Base-by-base conservation (phyloP, 345 rosid genomes). In the Salix exigua region DNA sequence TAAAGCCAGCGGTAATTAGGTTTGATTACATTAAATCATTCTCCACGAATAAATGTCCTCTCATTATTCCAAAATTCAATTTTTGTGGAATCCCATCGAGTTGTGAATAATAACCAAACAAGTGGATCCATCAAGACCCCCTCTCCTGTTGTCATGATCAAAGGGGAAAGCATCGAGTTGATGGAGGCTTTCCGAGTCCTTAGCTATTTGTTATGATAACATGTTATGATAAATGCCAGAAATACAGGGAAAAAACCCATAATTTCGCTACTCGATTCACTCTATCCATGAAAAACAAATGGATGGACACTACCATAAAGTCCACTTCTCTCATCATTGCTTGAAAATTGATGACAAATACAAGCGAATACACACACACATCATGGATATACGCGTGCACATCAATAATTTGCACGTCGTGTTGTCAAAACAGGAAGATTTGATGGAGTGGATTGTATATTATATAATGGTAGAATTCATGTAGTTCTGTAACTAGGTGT, bases 31-130 rank as follows among this genome's bases (percentile, higher is more conserved):
- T 42, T 3, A 11, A 2, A 55, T 63, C 44, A 68, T 55, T 30
- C 37, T 28, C 61, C 73, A 77, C 58, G 63, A 23, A 50, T 62
- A 75, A 77, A 65, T 70, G 68, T 30, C 12, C 67, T 18, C 62
- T 73, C 25, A 53, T 72, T 7, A 67, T 78, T 73, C 44, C 67
- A 58, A 55, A 18, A 44, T 50, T 64, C 33, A 38, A 51, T 73
- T 44, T 42, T n/a, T 7, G n/a, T 38, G 77, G 77, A 78, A 78
- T 78, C 81, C 81, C 60, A 78, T 78, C 73, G 51, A 66, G 12
- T 12, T 73, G 68, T 14, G 53, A 65, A 71, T 71, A 78, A 73
- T 73, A 58, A 16, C 58, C 31, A 9, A 4, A 31, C 71, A 73
- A 55, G 77, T 66, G 37, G 55, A 68, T 68, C 37, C 44, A 76